phyloP scores from a whole-genome alignment of 139 green algal species.

The Picochlorum sp. region DNA sequence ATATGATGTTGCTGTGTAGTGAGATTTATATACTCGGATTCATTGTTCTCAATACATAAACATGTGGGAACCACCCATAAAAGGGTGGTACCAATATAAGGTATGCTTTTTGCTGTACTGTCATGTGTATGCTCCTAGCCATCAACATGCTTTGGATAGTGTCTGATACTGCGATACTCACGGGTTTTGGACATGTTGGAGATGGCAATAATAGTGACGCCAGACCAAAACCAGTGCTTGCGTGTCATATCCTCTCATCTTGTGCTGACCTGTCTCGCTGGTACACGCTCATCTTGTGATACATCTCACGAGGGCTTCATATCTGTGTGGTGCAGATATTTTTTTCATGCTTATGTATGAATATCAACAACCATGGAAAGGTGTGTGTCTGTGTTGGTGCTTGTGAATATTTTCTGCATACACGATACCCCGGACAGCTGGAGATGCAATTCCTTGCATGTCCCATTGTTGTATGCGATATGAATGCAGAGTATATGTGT shows the following conservation, averaged over 20 bases:
- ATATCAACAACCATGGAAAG: no score
- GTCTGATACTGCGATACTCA: neutral
- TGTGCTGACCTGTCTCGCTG: slow-evolving; percentile 42
- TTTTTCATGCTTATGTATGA: no score
- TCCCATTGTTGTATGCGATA: slow-evolving; percentile 37
- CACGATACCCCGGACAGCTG: slow-evolving; percentile 36
- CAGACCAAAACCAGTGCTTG: slow-evolving; percentile 31
- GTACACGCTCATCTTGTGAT: slow-evolving; percentile 14
- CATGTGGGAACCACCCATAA: no score
- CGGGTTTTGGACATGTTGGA: slow-evolving; percentile 29
- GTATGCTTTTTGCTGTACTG: no score
- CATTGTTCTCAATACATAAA: no score
- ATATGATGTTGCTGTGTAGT: no score
- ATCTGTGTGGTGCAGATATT: neutral
- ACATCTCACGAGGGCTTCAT: neutral
- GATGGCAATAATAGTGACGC: slow-evolving; percentile 21
- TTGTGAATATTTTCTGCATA: slow-evolving; percentile 7
- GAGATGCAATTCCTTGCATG: slow-evolving; percentile 27
- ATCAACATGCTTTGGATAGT: slow-evolving; percentile 1
- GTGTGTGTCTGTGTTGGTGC: neutral
- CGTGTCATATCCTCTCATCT: slow-evolving; percentile 11
- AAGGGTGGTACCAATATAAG: no score
- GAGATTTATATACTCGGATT: no score
- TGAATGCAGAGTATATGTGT: slow-evolving; percentile 21
- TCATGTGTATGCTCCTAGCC: neutral